Conservation (phyloP, 1,284 basidiomycete species). For the Ganoderma boninense region DNA sequence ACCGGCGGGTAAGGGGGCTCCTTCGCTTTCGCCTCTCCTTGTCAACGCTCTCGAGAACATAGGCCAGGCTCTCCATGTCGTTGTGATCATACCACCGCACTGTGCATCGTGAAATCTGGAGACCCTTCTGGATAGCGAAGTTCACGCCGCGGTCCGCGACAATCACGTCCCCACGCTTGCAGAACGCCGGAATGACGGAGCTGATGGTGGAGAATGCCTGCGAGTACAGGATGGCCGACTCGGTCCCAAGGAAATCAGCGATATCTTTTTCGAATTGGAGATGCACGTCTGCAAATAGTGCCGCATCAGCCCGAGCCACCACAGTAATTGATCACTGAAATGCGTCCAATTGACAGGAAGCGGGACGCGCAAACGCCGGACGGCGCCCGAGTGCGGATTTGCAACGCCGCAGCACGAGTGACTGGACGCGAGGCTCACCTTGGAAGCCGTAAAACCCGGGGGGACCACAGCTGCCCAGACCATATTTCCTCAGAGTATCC, state of each 20-base stretch:
- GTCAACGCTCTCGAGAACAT: slow-evolving; percentile 84
- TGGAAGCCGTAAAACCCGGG: slow-evolving; percentile 98
- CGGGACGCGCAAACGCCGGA: background rate
- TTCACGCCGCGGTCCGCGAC: slow-evolving; percentile 96
- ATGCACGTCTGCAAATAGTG: slow-evolving; percentile 79
- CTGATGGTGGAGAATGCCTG: slow-evolving; percentile 94
- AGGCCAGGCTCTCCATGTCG: slow-evolving; percentile 90
- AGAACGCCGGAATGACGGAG: slow-evolving; percentile 97
- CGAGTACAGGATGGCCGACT: slow-evolving; percentile 92
- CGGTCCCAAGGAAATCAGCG: slow-evolving; percentile 90
- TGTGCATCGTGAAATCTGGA: slow-evolving; percentile 93
- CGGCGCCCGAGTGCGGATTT: background rate
- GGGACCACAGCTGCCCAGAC: slow-evolving; percentile 95
- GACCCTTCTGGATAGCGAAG: slow-evolving; percentile 97
- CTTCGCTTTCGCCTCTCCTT: slow-evolving; percentile 89
- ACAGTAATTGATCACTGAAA: background rate
- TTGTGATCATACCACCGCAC: slow-evolving; percentile 98
- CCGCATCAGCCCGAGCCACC: background rate
- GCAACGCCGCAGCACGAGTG: slow-evolving; percentile 37
- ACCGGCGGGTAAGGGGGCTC: slow-evolving; percentile 86
- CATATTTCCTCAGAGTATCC: slow-evolving; percentile 90
- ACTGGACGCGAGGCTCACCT: slow-evolving; percentile 55
- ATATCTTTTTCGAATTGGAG: slow-evolving; percentile 90
- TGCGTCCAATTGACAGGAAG: background rate
- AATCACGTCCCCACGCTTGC: slow-evolving; percentile 97